Evolutionary conservation across 1,284 basidiomycete species (phyloP).

Genomic region (Leucoagaricus sp.): DNA sequence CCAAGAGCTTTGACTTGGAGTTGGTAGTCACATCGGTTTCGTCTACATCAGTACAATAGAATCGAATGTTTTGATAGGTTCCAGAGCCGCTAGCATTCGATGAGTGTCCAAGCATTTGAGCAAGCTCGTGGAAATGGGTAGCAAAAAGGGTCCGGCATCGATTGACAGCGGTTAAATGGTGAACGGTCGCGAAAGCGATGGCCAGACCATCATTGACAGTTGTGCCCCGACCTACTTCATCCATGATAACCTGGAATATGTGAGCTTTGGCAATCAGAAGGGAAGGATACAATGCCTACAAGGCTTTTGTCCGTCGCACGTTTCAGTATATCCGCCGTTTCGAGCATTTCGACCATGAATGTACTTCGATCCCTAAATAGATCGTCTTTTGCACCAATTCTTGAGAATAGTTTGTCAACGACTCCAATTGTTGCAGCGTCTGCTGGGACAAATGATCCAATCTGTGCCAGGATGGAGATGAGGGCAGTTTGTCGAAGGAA

Average conservation of each 20-base stretch:
- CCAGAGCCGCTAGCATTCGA: conserved; percentile 40
- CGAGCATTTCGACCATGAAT: conserved; percentile 93
- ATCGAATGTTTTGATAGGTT: conserved; percentile 65
- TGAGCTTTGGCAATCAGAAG: background rate
- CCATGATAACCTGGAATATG: conserved; percentile 85
- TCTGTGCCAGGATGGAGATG: conserved; percentile 89
- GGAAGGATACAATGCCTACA: conserved; percentile 43
- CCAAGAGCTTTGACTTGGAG: background rate
- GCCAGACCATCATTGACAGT: conserved; percentile 91
- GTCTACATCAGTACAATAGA: conserved; percentile 88
- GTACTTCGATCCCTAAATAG: conserved; percentile 91
- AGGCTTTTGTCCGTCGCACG: conserved; percentile 83
- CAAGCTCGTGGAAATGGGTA: conserved; percentile 95
- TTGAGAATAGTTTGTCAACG: conserved; percentile 90
- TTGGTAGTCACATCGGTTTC: conserved; percentile 61
- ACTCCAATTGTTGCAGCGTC: conserved; percentile 78
- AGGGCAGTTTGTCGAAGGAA: conserved; percentile 91
- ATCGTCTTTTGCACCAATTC: conserved; percentile 97
- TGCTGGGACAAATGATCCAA: conserved; percentile 93
- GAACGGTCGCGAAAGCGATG: conserved; percentile 89
- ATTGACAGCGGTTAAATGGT: conserved; percentile 79
- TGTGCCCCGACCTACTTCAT: conserved; percentile 96
- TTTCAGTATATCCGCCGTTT: conserved; percentile 80
- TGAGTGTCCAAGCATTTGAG: conserved; percentile 76
- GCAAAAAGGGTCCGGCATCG: conserved; percentile 88